Evolutionary conservation across 495 filamentous ascomycete genomes (phyloP).

Genomic region (Penicillium goetzii): DNA sequence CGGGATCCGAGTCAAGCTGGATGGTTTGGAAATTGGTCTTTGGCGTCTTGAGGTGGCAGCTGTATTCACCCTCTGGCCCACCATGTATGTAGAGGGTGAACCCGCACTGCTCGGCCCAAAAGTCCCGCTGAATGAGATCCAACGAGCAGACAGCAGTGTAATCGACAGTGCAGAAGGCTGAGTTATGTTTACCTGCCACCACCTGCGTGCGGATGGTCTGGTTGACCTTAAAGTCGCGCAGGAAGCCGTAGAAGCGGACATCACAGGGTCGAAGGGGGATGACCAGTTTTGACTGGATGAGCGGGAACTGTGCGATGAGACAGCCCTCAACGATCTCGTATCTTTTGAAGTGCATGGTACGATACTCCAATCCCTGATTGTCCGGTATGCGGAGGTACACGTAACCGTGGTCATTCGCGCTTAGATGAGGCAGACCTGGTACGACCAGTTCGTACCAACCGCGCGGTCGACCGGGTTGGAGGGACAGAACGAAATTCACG

Average conservation of each 20-base stretch:
- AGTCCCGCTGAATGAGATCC: constrained; percentile 33
- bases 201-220: constrained; percentile 33
- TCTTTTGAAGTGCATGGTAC: constrained; percentile 36
- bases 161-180: constrained; percentile 12
- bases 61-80: constrained; percentile 39
- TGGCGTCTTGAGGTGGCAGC: constrained; percentile 21
- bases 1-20: constrained; percentile 14
- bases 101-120: constrained; percentile 42
- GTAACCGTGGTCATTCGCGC: constrained; percentile 29
- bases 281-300: constrained; percentile 28
- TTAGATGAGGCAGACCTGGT: constrained; percentile 37
- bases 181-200: not conserved
- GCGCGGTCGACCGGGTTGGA: constrained; percentile 26
- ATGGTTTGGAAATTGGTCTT: constrained; percentile 24
- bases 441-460: constrained; percentile 40
- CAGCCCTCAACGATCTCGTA: constrained; percentile 37
- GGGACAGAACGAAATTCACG: constrained; percentile 22
- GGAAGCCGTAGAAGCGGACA: constrained; percentile 32
- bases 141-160: constrained; percentile 42
- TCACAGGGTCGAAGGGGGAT: constrained; percentile 37
- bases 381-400: constrained; percentile 38
- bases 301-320: constrained; percentile 39
- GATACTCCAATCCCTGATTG: constrained; percentile 37
- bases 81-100: constrained; percentile 38
- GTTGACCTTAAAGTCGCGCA: constrained; percentile 40